phyloP scores from a whole-genome alignment of 305 asterid genomes.

The Fraxinus paxiana region DNA sequence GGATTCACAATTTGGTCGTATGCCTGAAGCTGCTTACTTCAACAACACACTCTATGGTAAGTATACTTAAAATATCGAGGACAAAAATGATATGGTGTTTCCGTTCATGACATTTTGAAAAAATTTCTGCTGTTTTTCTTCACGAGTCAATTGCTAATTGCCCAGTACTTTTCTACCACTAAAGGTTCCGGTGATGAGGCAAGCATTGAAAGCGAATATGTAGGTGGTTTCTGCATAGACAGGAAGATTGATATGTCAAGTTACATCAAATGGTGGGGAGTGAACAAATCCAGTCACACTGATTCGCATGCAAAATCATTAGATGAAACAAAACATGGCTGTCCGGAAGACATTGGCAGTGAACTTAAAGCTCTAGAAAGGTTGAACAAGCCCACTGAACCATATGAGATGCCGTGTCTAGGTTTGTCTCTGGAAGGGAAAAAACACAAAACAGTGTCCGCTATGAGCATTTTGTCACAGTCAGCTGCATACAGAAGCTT shows the following conservation, averaged over 20 bases:
- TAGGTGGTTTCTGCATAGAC: constrained; percentile 58
- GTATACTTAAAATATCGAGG: constrained; percentile 16
- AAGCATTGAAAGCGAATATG: constrained; percentile 55
- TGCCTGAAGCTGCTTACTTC: constrained; percentile 62
- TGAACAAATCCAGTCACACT: constrained; percentile 52
- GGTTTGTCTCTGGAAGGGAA: constrained; percentile 62
- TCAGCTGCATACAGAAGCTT: constrained; percentile 82
- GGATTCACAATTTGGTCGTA: constrained; percentile 71
- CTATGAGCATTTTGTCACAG: constrained; percentile 70
- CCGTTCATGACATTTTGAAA: not conserved
- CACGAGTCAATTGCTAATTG: constrained; percentile 14
- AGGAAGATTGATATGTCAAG: constrained; percentile 85
- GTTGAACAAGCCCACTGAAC: constrained; percentile 64
- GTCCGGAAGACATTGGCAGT: constrained; percentile 58
- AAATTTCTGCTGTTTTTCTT: not conserved
- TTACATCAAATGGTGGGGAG: constrained; percentile 96
- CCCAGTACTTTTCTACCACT: constrained; percentile 21
- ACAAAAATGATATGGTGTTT: not conserved
- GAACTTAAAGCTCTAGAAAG: constrained; percentile 65
- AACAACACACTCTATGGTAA: constrained; percentile 61
- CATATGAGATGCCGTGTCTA: constrained; percentile 84
- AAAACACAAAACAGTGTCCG: constrained; percentile 58
- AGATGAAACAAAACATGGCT: constrained; percentile 56
- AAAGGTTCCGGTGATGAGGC: constrained; percentile 61
- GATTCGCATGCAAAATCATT: constrained; percentile 58